Evolutionary conservation across 495 filamentous ascomycete genomes (phyloP).

Genomic region (Tuber magnatum): DNA sequence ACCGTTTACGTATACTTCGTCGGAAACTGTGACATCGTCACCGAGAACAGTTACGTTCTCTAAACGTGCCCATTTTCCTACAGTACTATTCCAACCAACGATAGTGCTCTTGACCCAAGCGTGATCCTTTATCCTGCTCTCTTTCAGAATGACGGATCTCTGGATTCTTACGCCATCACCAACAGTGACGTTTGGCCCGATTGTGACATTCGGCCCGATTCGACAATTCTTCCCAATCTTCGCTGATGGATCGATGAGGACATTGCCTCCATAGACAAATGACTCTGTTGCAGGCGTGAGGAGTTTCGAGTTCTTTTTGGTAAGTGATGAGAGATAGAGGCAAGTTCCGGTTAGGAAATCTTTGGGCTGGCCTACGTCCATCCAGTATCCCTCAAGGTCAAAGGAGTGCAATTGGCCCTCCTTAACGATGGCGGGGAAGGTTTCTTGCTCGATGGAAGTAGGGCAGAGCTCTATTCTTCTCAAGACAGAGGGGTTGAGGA

Average conservation of each 20-base stretch:
- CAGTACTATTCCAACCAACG: slow-evolving; percentile 96
- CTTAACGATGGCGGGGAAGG: slow-evolving; percentile 87
- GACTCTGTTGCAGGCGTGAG: slow-evolving; percentile 67
- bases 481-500: slow-evolving; percentile 88
- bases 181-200: slow-evolving; percentile 88
- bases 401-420: slow-evolving; percentile 95
- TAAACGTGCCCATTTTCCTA: slow-evolving; percentile 90
- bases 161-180: slow-evolving; percentile 94
- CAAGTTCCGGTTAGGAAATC: slow-evolving; percentile 97
- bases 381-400: slow-evolving; percentile 98
- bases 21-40: slow-evolving; percentile 95
- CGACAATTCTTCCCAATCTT: slow-evolving; percentile 98
- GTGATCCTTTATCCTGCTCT: slow-evolving; percentile 95
- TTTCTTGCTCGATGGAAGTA: slow-evolving; percentile 98
- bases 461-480: slow-evolving; percentile 89
- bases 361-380: slow-evolving; percentile 99
- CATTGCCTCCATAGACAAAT: slow-evolving; percentile 90
- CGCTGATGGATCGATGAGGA: slow-evolving; percentile 88
- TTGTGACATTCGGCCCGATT: slow-evolving; percentile 95
- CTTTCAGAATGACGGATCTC: slow-evolving; percentile 80
- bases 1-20: slow-evolving; percentile 98
- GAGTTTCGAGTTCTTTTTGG: slow-evolving; percentile 84
- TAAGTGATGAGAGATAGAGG: slow-evolving; percentile 86
- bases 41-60: slow-evolving; percentile 97
- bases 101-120: slow-evolving; percentile 99